phyloP scores from a whole-genome alignment of 352 stramenopile genomes.

The Phytophthora parvispora region DNA sequence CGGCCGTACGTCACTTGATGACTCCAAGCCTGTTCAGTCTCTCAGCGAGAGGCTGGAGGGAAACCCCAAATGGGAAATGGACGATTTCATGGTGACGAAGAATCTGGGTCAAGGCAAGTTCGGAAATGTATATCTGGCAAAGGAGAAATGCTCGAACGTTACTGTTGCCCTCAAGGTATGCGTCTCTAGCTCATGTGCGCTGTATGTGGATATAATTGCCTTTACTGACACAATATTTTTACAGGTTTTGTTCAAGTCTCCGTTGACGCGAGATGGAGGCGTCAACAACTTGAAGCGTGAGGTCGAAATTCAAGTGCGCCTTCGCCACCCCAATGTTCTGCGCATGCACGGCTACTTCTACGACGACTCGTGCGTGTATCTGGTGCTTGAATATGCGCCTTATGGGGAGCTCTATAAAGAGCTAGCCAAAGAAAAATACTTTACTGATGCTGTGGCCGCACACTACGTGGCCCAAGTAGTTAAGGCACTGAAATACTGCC shows the following conservation, averaged over 20 bases:
- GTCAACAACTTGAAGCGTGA: conserved; percentile 81
- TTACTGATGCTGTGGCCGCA: conserved; percentile 60
- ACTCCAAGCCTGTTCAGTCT: conserved; percentile 39
- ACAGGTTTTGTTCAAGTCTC: conserved; percentile 79
- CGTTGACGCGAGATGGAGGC: conserved; percentile 62
- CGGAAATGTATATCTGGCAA: conserved; percentile 87
- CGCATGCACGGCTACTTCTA: conserved; percentile 89
- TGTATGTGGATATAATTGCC: neutral
- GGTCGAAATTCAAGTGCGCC: conserved; percentile 85
- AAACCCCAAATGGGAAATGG: conserved; percentile 76
- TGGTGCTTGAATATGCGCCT: conserved; percentile 87
- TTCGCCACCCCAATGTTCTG: conserved; percentile 83
- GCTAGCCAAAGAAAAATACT: conserved; percentile 64
- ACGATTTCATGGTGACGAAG: conserved; percentile 84
- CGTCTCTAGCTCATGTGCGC: neutral
- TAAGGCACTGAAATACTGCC: conserved; percentile 80
- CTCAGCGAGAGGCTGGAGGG: conserved; percentile 60
- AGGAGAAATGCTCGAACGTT: conserved; percentile 70
- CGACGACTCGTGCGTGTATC: conserved; percentile 83
- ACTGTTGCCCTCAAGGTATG: conserved; percentile 86
- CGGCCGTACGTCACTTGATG: conserved; percentile 59
- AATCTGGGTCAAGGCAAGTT: conserved; percentile 90
- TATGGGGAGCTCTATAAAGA: conserved; percentile 89
- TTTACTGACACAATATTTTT: conserved; percentile 1
- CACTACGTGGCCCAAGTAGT: conserved; percentile 86